These are phyloP conservation scores for Ganoderma multipileum DNA, from an alignment of 1,284 basidiomycete genomes.

Conservation along the genomic window DNA sequence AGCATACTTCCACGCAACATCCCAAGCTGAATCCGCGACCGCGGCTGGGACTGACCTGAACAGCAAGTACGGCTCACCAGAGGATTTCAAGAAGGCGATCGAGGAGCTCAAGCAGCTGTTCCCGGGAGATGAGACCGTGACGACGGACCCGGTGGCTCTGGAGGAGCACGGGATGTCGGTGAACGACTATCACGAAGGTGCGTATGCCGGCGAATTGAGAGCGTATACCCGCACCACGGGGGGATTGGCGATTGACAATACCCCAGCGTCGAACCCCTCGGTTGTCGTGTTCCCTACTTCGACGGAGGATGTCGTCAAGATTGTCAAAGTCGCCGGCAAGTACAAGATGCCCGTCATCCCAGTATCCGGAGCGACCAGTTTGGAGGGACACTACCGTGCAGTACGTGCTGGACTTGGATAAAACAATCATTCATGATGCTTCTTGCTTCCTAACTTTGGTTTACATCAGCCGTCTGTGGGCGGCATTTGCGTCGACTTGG, in stretches of 20 bases:
- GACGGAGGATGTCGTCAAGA: constrained; percentile 67
- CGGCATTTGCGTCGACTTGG: constrained; percentile 71
- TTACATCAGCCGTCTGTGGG: constrained; percentile 35
- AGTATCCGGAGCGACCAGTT: constrained; percentile 68
- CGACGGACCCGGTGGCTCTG: constrained; percentile 62
- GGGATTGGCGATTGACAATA: neutral
- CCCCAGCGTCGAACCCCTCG: constrained; percentile 48
- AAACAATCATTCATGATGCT: neutral
- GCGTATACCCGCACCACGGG: neutral
- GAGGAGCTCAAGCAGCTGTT: constrained; percentile 52
- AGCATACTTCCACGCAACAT: constrained; percentile 18
- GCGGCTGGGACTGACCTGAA: constrained; percentile 29
- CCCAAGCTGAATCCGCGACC: neutral
- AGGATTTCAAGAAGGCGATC: constrained; percentile 61
- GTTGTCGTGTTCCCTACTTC: constrained; percentile 61
- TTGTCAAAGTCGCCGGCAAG: constrained; percentile 64
- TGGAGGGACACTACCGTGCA: constrained; percentile 67
- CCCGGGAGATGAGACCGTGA: constrained; percentile 47
- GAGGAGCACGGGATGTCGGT: constrained; percentile 63
- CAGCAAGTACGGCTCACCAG: constrained; percentile 50
- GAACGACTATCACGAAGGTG: constrained; percentile 65
- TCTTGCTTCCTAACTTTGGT: neutral
- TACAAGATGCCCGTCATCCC: constrained; percentile 64
- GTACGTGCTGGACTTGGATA: constrained; percentile 42
- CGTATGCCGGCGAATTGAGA: constrained; percentile 12